These are phyloP conservation scores for Phytophthora constricta DNA, from an alignment of 352 stramenopile species.

Conservation along the genomic window DNA sequence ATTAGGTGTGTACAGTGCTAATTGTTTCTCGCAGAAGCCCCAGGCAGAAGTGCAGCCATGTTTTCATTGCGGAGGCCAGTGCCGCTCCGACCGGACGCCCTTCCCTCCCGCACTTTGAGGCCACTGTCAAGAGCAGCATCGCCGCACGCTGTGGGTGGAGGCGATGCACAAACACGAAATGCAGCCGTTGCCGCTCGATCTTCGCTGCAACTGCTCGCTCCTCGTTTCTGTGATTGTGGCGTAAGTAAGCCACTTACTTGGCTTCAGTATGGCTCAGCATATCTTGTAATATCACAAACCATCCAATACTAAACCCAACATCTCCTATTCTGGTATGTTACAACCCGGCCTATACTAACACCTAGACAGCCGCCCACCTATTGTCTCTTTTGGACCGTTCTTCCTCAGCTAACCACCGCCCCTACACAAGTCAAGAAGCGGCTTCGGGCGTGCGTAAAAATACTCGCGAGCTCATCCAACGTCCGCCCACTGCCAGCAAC, in stretches of 20 bases:
- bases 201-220: neutral
- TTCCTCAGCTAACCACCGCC: conserved; percentile 25
- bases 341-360: neutral
- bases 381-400: conserved; percentile 9
- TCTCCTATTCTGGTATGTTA: neutral
- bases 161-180: too few species aligned
- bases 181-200: neutral
- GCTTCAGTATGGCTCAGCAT: neutral
- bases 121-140: neutral
- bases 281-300: neutral
- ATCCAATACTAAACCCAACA: neutral
- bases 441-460: conserved; percentile 31
- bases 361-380: too few species aligned
- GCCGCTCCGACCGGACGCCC: neutral
- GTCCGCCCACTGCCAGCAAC: neutral
- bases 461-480: conserved; percentile 16
- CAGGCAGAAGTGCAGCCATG: neutral
- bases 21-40: too few species aligned
- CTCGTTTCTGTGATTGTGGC: neutral
- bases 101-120: neutral
- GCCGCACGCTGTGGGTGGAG: too few species aligned
- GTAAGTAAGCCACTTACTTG: neutral
- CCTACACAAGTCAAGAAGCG: conserved; percentile 31
- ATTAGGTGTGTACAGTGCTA: too few species aligned
- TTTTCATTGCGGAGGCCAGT: neutral